Percentiles rank a stretch among this genome's conserved stretches.
Conservation (phyloP, 129 eudicot species). For the Flaveria ramosissima region DNA sequence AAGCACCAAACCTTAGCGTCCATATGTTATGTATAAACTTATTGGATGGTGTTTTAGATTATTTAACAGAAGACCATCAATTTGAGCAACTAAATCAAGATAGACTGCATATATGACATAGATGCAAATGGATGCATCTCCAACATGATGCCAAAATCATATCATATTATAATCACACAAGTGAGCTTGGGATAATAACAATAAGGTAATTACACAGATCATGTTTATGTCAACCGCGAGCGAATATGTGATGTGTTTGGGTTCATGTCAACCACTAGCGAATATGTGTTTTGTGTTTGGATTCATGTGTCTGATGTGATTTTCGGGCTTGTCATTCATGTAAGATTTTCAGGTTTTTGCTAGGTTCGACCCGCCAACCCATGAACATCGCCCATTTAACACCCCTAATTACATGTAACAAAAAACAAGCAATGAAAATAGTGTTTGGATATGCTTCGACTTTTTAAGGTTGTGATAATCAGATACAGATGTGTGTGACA, state of each 20-base stretch:
- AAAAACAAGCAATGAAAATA: not conserved
- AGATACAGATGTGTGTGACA: too few relatives aligned
- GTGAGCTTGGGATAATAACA: not conserved
- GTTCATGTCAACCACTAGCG: too few relatives aligned
- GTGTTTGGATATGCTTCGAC: not conserved
- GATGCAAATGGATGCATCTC: not conserved
- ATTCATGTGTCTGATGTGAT: too few relatives aligned
- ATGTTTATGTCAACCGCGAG: too few relatives aligned
- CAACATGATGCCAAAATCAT: not conserved
- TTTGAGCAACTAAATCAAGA: not conserved
- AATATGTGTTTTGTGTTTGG: too few relatives aligned
- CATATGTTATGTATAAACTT: not conserved
- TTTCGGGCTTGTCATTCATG: too few relatives aligned
- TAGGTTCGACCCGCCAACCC: too few relatives aligned
- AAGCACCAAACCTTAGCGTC: constrained; percentile 9
- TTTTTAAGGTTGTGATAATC: too few relatives aligned
- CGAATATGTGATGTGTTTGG: too few relatives aligned
- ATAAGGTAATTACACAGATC: not conserved
- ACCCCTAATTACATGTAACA: not conserved
- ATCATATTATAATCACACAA: not conserved
- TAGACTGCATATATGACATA: not conserved
- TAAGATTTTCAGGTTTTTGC: too few relatives aligned
- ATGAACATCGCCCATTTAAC: too few relatives aligned
- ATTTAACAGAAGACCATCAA: not conserved
- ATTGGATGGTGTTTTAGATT: not conserved